Base-by-base conservation (phyloP, 345 rosid genomes). In the Camelina sativa region DNA sequence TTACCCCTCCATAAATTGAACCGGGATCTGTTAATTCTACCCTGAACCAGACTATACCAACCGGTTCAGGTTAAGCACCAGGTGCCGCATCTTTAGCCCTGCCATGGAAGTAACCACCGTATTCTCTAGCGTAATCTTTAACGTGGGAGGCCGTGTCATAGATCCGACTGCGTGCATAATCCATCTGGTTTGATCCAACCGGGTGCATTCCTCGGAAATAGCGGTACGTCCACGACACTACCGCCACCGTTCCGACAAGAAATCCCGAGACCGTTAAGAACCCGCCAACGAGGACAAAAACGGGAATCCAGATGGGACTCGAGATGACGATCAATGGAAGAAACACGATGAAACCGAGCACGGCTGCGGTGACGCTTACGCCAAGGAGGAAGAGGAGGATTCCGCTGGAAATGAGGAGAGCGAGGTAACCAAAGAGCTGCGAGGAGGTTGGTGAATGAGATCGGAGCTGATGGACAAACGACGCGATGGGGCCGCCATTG, bases 51-150 rank as follows among this genome's bases (percentile, higher is more conserved):
- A 37, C 48, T 34, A 20, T 5, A 22, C 46, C 53, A 57, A 37
- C 34, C 47, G 20, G 37, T 50, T 32, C 1, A 59, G 53, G 22
- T 85, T 81, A 94, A 10, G 99, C 98, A 75, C 98, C 93, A 17
- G 99, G 99, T 75, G 99, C 98, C 1, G 94, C 99, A 79, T 95
- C 98, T 80, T 95, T 92, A 40, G 85, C 88, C 78, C 85, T 92
- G 62, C 86, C 86, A 81, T 90, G 96, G 81, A 89, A 76, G 70
- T 86, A 87, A 69, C 92, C 99, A 43, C 99, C 96, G 40, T 92
- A 95, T 58, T 88, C 98, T 23, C 86, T 86, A 0, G 96, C 96
- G 58, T 85, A 87, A 64, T 90, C 99, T 87, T 95, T 95, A 19
- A 90, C 89, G 65, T 90, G 92, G 66, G 80, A 82, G 3, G 97